Base-by-base conservation (phyloP, 331 rosid species). In the Pyracantha coccinea region DNA sequence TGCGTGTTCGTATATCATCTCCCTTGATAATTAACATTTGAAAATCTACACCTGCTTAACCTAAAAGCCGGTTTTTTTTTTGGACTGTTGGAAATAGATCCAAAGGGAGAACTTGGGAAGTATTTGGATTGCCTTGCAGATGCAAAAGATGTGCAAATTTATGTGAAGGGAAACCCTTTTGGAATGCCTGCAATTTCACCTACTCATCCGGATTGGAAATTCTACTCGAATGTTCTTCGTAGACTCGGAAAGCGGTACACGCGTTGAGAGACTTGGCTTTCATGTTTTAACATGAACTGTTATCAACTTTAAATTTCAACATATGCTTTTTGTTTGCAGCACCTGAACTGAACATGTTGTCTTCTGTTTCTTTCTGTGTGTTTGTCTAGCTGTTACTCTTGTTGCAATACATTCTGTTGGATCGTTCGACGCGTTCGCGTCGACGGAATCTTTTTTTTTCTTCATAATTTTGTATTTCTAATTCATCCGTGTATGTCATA, bases 151-250 rank as follows among this genome's bases (percentile, higher is more conserved):
- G 64, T 65, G 21, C 78, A 15, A 16, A 12, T 6, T 50, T 75
- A 64, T 52, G 53, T 75, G 32, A 75, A 75, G 64, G 35, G 6
- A 5, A 29, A 52, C 24, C 63, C 25, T 4, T 50, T 75, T 64
- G 72, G 72, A 4, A 1, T 1, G 64, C 64, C 66, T 4, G 64
- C 65, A 1, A 16, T 64, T 10, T 45, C 67, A 2, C 2, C 12
- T 16, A 27, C 33, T 13, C 76, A 68, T 74, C 32, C 79, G 5
- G 60, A 79, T 5, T 79, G 76, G 83, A 1, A 24, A 0, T 79
- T 21, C 57, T 79, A 79, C 50, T 68, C 76, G 0, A 23, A 50
- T 1, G 50, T 68, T 19, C 58, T 68, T 23, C 16, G 15, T 8
- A 14, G 20, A 5, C n/a, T 28, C 7, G 7, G 62, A 27, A 69